Conservation (phyloP, 257 asterid species). For the Echites panduratus region DNA sequence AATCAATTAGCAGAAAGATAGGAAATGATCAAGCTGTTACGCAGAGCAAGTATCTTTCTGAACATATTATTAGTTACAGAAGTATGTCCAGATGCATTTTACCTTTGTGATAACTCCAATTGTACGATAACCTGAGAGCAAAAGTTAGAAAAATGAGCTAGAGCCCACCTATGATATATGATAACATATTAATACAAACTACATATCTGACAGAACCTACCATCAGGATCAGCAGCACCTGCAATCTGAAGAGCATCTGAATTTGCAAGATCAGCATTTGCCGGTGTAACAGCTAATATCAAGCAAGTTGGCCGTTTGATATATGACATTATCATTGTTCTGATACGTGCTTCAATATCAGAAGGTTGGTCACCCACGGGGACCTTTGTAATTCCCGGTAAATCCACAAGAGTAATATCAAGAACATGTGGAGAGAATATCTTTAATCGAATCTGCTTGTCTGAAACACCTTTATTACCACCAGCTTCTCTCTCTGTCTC, state of each 20-base stretch:
- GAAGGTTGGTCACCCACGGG: constrained; percentile 98
- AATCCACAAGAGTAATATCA: constrained; percentile 90
- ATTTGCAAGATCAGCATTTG: constrained; percentile 90
- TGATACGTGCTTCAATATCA: constrained; percentile 89
- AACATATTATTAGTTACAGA: neutral
- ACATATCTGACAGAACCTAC: constrained; percentile 30
- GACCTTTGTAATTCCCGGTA: constrained; percentile 92
- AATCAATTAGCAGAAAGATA: neutral
- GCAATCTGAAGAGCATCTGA: constrained; percentile 99
- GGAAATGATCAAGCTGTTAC: neutral
- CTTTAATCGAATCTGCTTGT: constrained; percentile 77
- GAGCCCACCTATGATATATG: constrained; percentile 3
- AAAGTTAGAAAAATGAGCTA: constrained; percentile 23
- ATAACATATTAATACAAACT: neutral
- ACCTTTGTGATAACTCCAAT: constrained; percentile 98
- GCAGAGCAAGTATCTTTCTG: neutral
- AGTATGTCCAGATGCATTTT: neutral
- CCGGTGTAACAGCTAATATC: constrained; percentile 94
- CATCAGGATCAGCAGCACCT: constrained; percentile 91
- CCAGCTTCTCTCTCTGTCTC: constrained; percentile 94
- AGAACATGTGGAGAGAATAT: constrained; percentile 91
- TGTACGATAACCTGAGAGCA: constrained; percentile 77
- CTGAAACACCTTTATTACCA: constrained; percentile 75
- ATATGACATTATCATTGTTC: constrained; percentile 88
- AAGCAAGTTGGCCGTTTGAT: constrained; percentile 66